A percentile compares a stretch with the other conserved stretches of the same genome.
These are phyloP conservation scores for Alternaria conjuncta DNA, from an alignment of 2,329 filamentous ascomycete species.

Conservation along the genomic window DNA sequence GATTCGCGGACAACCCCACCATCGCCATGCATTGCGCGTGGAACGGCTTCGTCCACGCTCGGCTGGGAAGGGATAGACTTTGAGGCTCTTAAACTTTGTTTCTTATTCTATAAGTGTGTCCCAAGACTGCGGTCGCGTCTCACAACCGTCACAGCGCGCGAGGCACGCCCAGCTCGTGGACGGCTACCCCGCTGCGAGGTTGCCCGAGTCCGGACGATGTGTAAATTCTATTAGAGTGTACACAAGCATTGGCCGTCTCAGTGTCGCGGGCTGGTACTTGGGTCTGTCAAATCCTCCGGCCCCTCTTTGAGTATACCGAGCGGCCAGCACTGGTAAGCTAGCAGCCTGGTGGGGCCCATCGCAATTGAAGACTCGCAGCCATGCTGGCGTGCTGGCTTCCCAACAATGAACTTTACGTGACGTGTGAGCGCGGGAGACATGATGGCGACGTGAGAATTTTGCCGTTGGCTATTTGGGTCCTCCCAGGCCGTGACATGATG, in stretches of 20 bases:
- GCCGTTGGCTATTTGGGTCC: conserved; percentile 13
- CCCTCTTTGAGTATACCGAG: conserved; percentile 17
- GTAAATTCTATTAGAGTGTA: conserved; percentile 23
- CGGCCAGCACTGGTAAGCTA: conserved; percentile 22
- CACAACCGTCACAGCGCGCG: conserved; percentile 25
- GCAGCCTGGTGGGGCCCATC: conserved; percentile 14
- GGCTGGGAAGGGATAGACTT: neutral
- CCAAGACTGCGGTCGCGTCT: conserved; percentile 16
- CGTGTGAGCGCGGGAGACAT: neutral
- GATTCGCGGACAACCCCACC: conserved; percentile 36
- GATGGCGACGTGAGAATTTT: conserved; percentile 11
- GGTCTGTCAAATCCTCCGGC: conserved; percentile 22
- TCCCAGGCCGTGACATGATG: neutral
- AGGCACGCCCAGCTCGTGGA: conserved; percentile 9
- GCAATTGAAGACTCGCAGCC: conserved; percentile 1
- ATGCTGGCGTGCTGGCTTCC: neutral
- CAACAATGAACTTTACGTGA: neutral
- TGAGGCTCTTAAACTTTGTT: conserved; percentile 1
- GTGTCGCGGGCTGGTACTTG: conserved; percentile 14
- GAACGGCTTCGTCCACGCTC: conserved; percentile 6
- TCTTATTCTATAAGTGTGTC: neutral
- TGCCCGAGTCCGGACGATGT: conserved; percentile 29
- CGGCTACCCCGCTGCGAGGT: conserved; percentile 26
- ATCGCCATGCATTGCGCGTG: conserved; percentile 12
- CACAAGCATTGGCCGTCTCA: conserved; percentile 22